phyloP scores from a whole-genome alignment of 169 alveolate species.

The Plasmodium adleri region DNA sequence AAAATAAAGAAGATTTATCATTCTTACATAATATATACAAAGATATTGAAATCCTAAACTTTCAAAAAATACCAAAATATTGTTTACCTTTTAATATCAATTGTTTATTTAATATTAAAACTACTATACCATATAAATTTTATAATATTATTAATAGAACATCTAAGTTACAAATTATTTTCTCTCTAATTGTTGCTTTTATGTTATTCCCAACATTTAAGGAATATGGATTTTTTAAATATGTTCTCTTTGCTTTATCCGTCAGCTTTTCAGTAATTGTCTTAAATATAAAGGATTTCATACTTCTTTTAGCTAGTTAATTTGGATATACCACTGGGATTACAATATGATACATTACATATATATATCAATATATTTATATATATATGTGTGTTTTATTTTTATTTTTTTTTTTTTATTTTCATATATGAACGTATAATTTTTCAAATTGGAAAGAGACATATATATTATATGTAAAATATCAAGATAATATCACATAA shows the following conservation, averaged over 20 bases:
- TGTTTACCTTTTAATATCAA: constrained; percentile 51
- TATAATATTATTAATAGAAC: constrained; percentile 30
- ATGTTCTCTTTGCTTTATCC: constrained; percentile 18
- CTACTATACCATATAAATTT: constrained; percentile 26
- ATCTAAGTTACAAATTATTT: constrained; percentile 34
- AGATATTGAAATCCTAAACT: constrained; percentile 65
- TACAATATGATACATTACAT: not conserved
- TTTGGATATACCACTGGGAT: not conserved
- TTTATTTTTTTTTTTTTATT: constrained; percentile 20
- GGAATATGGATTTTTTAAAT: constrained; percentile 44
- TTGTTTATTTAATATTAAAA: constrained; percentile 48
- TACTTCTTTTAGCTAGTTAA: constrained; percentile 23
- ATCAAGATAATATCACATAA: too few species aligned
- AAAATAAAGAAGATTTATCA: constrained; percentile 37
- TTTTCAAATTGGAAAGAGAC: too few species aligned
- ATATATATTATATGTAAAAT: too few species aligned
- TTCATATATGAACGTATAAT: not conserved
- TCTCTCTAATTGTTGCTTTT: constrained; percentile 17
- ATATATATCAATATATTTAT: not conserved
- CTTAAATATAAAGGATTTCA: constrained; percentile 29
- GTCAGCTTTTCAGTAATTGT: constrained; percentile 18
- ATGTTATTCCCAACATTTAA: constrained; percentile 43
- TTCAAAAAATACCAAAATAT: constrained; percentile 57
- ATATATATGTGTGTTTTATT: not conserved
- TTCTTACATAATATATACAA: constrained; percentile 61